These are phyloP conservation scores for Kwoniella sp. DNA, from an alignment of 768 basidiomycete species.

Conservation along the genomic window DNA sequence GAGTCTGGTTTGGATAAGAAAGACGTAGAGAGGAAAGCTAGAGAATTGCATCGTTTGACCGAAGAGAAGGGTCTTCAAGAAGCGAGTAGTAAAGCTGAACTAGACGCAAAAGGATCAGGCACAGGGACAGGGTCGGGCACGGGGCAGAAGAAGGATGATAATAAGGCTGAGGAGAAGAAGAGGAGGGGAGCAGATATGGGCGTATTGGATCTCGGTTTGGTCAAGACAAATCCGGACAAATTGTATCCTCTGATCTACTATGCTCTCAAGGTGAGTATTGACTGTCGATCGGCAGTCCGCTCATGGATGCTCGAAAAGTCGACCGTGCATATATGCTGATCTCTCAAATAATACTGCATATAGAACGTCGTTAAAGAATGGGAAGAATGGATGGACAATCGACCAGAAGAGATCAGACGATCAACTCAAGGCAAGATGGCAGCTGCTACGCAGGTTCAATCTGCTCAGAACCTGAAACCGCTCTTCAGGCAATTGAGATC, in stretches of 20 bases:
- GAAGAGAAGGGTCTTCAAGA: conserved; percentile 60
- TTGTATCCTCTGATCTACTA: conserved; percentile 96
- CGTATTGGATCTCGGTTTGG: conserved; percentile 73
- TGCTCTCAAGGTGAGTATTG: conserved; percentile 67
- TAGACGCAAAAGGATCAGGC: conserved; percentile 10
- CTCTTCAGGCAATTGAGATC: conserved; percentile 87
- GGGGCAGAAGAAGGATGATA: conserved; percentile 26
- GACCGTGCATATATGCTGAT: too few relatives aligned
- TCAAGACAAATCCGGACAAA: conserved; percentile 91
- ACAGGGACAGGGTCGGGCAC: too few relatives aligned
- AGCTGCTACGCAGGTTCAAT: conserved; percentile 91
- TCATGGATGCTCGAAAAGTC: too few relatives aligned
- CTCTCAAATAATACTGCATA: too few relatives aligned
- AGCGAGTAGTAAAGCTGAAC: conserved; percentile 18
- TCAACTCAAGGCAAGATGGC: conserved; percentile 90
- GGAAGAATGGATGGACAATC: conserved; percentile 90
- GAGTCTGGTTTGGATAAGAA: conserved; percentile 64
- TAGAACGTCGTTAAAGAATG: conserved; percentile 85
- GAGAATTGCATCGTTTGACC: conserved; percentile 44
- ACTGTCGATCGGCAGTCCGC: too few relatives aligned
- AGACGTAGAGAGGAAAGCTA: conserved; percentile 25
- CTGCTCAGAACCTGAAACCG: conserved; percentile 94
- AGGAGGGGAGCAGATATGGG: conserved; percentile 56
- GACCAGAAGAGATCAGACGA: conserved; percentile 84
- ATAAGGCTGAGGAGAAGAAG: conserved; percentile 57